Percentiles rank a stretch among this genome's conserved stretches.
Conservation (phyloP, 305 asterid species). For the Withania somnifera region DNA sequence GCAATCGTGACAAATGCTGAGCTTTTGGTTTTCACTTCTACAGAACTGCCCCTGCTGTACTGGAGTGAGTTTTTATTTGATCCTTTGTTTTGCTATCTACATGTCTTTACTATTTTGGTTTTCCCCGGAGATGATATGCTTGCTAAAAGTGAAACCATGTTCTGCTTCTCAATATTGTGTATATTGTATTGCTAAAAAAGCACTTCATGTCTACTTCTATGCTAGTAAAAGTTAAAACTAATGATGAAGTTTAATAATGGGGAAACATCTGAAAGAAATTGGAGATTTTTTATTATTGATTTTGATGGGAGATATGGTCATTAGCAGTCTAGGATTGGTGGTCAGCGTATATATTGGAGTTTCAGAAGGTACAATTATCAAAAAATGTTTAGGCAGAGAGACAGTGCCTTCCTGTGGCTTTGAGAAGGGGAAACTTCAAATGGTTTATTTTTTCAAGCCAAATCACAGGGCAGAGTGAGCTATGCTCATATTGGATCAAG, state of each 20-base stretch:
- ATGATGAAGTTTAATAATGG: background rate
- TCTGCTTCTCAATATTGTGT: background rate
- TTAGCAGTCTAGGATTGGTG: background rate
- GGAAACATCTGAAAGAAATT: background rate
- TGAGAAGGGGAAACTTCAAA: background rate
- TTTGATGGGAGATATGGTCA: background rate
- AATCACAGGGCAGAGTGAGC: background rate
- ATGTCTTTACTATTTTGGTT: background rate
- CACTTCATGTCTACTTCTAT: background rate
- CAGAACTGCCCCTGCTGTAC: slow-evolving; percentile 19
- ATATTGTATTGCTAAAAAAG: background rate
- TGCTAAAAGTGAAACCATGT: background rate
- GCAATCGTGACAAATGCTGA: slow-evolving; percentile 20
- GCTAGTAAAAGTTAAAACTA: background rate
- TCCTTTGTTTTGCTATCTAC: background rate
- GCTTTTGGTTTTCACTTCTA: slow-evolving; percentile 38
- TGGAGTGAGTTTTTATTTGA: slow-evolving; percentile 23
- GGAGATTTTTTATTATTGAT: background rate
- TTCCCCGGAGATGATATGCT: background rate
- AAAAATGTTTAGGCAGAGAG: background rate
- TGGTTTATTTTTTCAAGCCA: background rate
- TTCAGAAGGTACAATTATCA: background rate
- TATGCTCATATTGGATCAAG: background rate
- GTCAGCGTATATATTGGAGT: background rate
- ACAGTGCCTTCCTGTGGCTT: background rate